Evolutionary conservation across 257 asterid species (phyloP), one percentile per base, ranked within the genome.

Genomic region (Nyctanthes arbortristis): DNA sequence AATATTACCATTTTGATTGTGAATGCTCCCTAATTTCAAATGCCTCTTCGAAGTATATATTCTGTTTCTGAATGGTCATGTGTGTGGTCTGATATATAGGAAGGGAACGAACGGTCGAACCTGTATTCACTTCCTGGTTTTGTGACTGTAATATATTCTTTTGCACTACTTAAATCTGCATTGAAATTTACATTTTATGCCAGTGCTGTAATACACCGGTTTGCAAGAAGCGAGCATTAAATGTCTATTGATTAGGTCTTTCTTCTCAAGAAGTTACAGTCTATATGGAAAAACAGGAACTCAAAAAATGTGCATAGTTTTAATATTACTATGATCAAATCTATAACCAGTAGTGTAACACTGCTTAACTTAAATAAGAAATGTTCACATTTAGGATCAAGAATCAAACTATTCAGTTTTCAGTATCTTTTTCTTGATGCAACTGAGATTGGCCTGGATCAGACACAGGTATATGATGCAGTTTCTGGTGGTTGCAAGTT

Each of bases 381-480:
- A n/a, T n/a, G n/a, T n/a, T n/a, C n/a, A n/a, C n/a, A n/a, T n/a
- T n/a, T n/a, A n/a, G n/a, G n/a, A n/a, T n/a, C n/a, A n/a, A n/a
- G n/a, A n/a, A n/a, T n/a, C n/a, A n/a, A n/a, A n/a, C n/a, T n/a
- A n/a, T n/a, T n/a, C n/a, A n/a, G n/a, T n/a, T n/a, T n/a, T n/a
- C n/a, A n/a, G n/a, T n/a, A 80, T 36, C 40, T 68, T 77, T 16
- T 67, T 54, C 56, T 72, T 61, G 9, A 84, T 73, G 69, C 64
- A 79, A 35, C 28, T 1, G 61, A 84, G 81, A 4, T 80, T 81
- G 45, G 80, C 75, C 3, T 69, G 69, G n/a, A 87, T 84, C 0
- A 87, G 77, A 55, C 83, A 81, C 20, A 84, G 36, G 75, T 76
- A 63, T 0, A 79, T 70, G 65, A 18, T 24, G 78, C 77, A 81